These are phyloP conservation scores for Caryopteris hybrid DNA, from an alignment of 305 asterid species.

Conservation along the genomic window DNA sequence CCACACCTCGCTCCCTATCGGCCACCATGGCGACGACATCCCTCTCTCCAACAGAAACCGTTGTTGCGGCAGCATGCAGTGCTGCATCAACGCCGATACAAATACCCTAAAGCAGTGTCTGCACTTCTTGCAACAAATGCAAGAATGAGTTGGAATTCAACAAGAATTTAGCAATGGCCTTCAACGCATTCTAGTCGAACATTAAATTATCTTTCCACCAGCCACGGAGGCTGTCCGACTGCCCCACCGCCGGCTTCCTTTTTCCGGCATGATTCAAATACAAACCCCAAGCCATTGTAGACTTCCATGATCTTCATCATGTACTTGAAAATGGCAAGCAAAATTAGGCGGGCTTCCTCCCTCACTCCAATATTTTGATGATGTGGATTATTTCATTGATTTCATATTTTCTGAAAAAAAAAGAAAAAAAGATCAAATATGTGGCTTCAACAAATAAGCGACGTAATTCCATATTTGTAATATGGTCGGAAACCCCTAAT, in stretches of 20 bases:
- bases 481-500: too few species aligned
- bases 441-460: too few species aligned
- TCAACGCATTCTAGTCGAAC: constrained; percentile 36
- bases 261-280: constrained; percentile 53
- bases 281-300: constrained; percentile 49
- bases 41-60: constrained; percentile 48
- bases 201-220: constrained; percentile 57
- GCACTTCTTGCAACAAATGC: constrained; percentile 45
- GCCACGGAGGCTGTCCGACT: constrained; percentile 42
- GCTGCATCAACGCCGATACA: constrained; percentile 52
- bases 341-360: constrained; percentile 46
- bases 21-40: constrained; percentile 72
- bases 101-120: constrained; percentile 46
- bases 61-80: constrained; percentile 55
- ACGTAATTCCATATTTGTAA: too few species aligned
- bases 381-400: too few species aligned
- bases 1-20: constrained; percentile 52
- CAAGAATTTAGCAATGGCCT: constrained; percentile 33
- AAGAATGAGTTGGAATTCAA: constrained; percentile 23
- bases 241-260: constrained; percentile 48
- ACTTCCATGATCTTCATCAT: constrained; percentile 60
- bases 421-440: too few species aligned
- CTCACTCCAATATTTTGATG: too few species aligned
- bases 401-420: too few species aligned
- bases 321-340: constrained; percentile 42